These are phyloP conservation scores for Aspergillus tanneri DNA, from an alignment of 2,329 filamentous ascomycete species.

Conservation along the genomic window DNA sequence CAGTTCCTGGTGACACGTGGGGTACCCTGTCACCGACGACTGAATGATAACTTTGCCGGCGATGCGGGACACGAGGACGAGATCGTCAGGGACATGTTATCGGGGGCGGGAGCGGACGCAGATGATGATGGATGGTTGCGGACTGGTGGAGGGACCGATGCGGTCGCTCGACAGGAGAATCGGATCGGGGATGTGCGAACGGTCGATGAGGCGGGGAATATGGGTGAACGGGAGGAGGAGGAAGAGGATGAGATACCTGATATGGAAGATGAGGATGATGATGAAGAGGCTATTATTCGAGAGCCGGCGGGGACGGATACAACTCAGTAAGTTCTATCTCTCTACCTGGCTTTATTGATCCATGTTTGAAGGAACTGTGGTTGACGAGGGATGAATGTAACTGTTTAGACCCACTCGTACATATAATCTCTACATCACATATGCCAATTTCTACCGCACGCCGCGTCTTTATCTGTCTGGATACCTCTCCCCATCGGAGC, in stretches of 20 bases:
- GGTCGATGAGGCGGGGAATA: slow-evolving; percentile 82
- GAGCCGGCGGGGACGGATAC: slow-evolving; percentile 59
- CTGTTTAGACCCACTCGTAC: slow-evolving; percentile 70
- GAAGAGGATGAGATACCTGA: slow-evolving; percentile 82
- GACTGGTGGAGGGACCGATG: slow-evolving; percentile 68
- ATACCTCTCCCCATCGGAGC: slow-evolving; percentile 75
- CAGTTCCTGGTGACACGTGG: slow-evolving; percentile 94
- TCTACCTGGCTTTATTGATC: slow-evolving; percentile 1
- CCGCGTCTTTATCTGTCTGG: slow-evolving; percentile 93
- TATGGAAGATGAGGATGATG: slow-evolving; percentile 95
- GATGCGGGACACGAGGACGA: slow-evolving; percentile 83
- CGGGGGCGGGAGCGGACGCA: slow-evolving; percentile 46
- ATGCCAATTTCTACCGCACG: slow-evolving; percentile 94
- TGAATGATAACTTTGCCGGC: slow-evolving; percentile 91
- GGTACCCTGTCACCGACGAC: slow-evolving; percentile 85
- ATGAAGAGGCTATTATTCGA: slow-evolving; percentile 91
- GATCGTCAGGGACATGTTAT: slow-evolving; percentile 75
- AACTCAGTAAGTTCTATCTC: slow-evolving; percentile 51
- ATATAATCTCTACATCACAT: slow-evolving; percentile 99
- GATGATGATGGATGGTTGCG: slow-evolving; percentile 89
- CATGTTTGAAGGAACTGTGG: not conserved
- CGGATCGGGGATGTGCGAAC: slow-evolving; percentile 80
- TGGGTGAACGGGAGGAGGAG: slow-evolving; percentile 68
- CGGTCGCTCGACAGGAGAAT: slow-evolving; percentile 68
- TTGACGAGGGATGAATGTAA: not conserved